These are phyloP conservation scores for Cyberlindnera petersonii DNA, from an alignment of 805 yeast species.

Conservation along the genomic window DNA sequence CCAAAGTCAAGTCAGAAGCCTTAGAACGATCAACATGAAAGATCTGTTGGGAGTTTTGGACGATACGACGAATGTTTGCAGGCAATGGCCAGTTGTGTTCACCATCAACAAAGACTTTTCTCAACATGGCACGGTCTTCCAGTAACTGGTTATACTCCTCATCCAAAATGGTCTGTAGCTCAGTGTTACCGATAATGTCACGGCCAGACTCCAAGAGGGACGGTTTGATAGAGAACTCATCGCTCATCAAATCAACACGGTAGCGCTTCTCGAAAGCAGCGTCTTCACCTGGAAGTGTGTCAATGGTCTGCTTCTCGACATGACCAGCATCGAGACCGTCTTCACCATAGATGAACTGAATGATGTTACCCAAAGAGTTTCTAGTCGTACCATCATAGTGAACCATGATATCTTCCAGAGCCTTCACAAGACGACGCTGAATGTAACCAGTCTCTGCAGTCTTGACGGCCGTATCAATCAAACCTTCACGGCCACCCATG, in stretches of 20 bases:
- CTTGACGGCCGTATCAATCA: conserved; percentile 98
- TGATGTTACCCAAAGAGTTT: conserved; percentile 93
- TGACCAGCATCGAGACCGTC: conserved; percentile 99
- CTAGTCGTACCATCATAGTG: conserved; percentile 98
- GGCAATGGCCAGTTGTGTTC: conserved; percentile 98
- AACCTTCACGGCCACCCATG: conserved; percentile 99
- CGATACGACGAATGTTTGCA: conserved; percentile 90
- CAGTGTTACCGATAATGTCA: conserved; percentile 86
- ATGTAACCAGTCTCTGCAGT: conserved; percentile 99
- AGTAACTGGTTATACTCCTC: conserved; percentile 76
- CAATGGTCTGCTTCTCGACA: conserved; percentile 93
- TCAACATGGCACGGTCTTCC: conserved; percentile 73
- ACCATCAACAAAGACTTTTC: conserved; percentile 87
- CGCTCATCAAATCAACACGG: conserved; percentile 79
- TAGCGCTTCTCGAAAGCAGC: conserved; percentile 77
- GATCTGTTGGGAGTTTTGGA: conserved; percentile 96
- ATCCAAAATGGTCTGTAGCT: conserved; percentile 75
- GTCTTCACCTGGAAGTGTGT: conserved; percentile 92
- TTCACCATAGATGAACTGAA: conserved; percentile 97
- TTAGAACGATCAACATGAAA: conserved; percentile 89
- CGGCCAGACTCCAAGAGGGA: conserved; percentile 82
- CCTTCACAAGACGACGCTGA: conserved; percentile 96
- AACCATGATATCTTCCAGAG: conserved; percentile 95
- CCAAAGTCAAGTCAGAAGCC: conserved; percentile 85
- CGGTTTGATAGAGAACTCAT: conserved; percentile 59